Evolutionary conservation across 1,139 yeast species (phyloP), one percentile per base, ranked within the genome.

Genomic region (Pichia sp.): DNA sequence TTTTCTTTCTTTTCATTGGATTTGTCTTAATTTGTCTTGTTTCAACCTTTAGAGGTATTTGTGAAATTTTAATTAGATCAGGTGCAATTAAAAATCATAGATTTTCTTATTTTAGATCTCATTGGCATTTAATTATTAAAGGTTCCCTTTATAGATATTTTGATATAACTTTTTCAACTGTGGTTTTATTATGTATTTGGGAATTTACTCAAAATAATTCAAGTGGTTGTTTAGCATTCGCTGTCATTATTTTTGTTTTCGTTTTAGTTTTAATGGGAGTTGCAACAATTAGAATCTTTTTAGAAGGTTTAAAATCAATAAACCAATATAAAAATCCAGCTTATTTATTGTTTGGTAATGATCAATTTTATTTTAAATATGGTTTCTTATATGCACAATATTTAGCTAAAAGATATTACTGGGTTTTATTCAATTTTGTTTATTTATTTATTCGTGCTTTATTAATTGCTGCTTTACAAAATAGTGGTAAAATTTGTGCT

Each of bases 321-420:
- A 71, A 73, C 50, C 73, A 84, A 52, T 87, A 82, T 69, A 83
- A 86, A 61, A 92, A 90, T 58, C 96, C 98, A 0, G 98, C 98
- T 1, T 92, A 87, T 62, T 72, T 90, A 52, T 71, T 92, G 50
- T 92, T 77, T 61, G 96, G 97, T 41, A 95, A 94, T 61, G 78
- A 82, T 11, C 74, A 73, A 35, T 80, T 87, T 52, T 73, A 94
- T 57, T 87, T 87, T 69, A 78, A 86, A 57, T 92, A 85, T 69
- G 99, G 99, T 0, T 92, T 92, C 67, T 67, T 94, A 53, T 92
- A 92, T 57, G 89, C 90, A 34, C 96, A 89, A 67, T 92, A 75
- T 70, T 76, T 90, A 52, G 97, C 97, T 20, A 86, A 86, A 47
- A 76, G 80, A 50, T 92, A 85, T 65, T 92, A 84, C 73, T 92